These are phyloP conservation scores for Cyberlindnera maritima DNA, from an alignment of 805 yeast species.

Conservation along the genomic window DNA sequence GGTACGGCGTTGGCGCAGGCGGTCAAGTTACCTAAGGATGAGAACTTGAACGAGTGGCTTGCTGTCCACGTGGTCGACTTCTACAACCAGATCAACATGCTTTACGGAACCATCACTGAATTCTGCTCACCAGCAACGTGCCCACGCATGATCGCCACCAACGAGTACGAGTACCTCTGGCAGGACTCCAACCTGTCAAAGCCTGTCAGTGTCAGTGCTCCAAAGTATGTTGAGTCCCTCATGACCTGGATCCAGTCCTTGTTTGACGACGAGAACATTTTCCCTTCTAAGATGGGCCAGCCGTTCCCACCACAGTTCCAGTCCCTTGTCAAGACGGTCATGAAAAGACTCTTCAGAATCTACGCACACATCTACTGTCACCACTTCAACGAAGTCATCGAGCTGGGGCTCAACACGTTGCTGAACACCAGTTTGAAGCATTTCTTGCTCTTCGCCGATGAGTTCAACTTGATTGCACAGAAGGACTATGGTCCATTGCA, in stretches of 20 bases:
- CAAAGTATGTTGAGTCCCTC: conserved; percentile 88
- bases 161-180: conserved; percentile 96
- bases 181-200: conserved; percentile 69
- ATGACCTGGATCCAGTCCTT: conserved; percentile 96
- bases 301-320: conserved; percentile 87
- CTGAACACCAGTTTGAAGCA: conserved; percentile 93
- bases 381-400: conserved; percentile 93
- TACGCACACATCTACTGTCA: conserved; percentile 98
- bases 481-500: conserved; percentile 92
- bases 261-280: conserved; percentile 84
- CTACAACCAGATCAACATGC: conserved; percentile 93
- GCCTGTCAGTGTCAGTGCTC: conserved; percentile 89
- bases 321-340: conserved; percentile 75
- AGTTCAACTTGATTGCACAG: conserved; percentile 71
- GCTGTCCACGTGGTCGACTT: conserved; percentile 98
- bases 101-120: conserved; percentile 92
- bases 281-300: conserved; percentile 89
- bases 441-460: conserved; percentile 81
- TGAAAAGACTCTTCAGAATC: conserved; percentile 88
- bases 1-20: conserved; percentile 90
- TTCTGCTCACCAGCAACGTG: conserved; percentile 94
- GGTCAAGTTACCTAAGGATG: conserved; percentile 90
- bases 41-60: conserved; percentile 89
- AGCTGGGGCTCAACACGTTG: conserved; percentile 88
- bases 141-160: conserved; percentile 97